Conservation (phyloP, 164 flowering plant genomes). For the Platanus orientalis region DNA sequence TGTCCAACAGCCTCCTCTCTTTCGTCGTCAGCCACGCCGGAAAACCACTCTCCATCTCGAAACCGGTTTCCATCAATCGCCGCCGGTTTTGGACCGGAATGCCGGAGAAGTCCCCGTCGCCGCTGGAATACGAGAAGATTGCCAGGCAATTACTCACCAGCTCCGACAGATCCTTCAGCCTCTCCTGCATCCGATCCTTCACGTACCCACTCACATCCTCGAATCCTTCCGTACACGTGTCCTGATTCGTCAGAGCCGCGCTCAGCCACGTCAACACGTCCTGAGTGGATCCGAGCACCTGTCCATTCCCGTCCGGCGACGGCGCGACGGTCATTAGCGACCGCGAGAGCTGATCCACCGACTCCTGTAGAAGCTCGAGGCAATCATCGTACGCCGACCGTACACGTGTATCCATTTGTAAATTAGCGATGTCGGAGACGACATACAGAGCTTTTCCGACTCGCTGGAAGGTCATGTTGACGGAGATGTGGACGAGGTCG, state of each 20-base stretch:
- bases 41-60: slow-evolving; percentile 32
- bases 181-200: slow-evolving; percentile 41
- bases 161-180: slow-evolving; percentile 41
- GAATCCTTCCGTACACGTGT: slow-evolving; percentile 84
- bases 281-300: slow-evolving; percentile 24
- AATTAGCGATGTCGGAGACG: slow-evolving; percentile 34
- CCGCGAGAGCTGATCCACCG: slow-evolving; percentile 56
- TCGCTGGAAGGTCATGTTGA: slow-evolving; percentile 56
- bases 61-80: no score
- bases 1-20: slow-evolving; percentile 46
- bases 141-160: slow-evolving; percentile 69
- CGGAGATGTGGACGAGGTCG: slow-evolving; percentile 65
- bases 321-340: slow-evolving; percentile 42
- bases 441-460: slow-evolving; percentile 42
- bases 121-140: slow-evolving; percentile 39
- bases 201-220: slow-evolving; percentile 40
- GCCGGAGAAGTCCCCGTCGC: slow-evolving; percentile 51
- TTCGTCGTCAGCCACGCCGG: slow-evolving; percentile 60
- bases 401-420: slow-evolving; percentile 47
- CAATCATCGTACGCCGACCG: slow-evolving; percentile 78
- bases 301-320: background rate
- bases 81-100: slow-evolving; percentile 67
- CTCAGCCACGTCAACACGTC: slow-evolving; percentile 95
- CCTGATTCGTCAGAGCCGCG: slow-evolving; percentile 87
- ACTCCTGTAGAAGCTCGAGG: slow-evolving; percentile 73